phyloP scores from a whole-genome alignment of 768 basidiomycete genomes.

The Mycena haematopus region DNA sequence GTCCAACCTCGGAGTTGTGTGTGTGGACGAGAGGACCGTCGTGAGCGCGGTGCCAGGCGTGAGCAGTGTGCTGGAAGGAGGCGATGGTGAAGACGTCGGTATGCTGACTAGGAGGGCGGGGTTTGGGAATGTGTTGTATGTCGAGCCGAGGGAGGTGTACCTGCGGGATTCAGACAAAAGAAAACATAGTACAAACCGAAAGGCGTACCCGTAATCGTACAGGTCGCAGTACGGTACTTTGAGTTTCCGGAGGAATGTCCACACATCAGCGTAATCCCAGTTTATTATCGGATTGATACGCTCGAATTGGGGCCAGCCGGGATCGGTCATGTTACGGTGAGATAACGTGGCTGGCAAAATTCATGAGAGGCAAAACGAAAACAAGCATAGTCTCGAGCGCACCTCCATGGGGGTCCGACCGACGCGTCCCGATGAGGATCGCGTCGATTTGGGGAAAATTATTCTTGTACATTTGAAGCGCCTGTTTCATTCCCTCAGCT shows the following conservation, averaged over 20 bases:
- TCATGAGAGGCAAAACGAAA: background rate
- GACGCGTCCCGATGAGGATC: constrained; percentile 87
- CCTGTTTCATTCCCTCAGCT: constrained; percentile 78
- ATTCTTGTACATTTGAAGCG: constrained; percentile 74
- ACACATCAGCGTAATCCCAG: constrained; percentile 91
- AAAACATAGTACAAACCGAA: constrained; percentile 1
- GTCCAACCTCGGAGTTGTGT: constrained; percentile 21
- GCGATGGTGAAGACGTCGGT: constrained; percentile 21
- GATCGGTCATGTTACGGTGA: constrained; percentile 81
- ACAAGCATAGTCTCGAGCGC: constrained; percentile 34
- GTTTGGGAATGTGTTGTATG: constrained; percentile 93
- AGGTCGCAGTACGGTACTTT: constrained; percentile 86
- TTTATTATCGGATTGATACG: constrained; percentile 96
- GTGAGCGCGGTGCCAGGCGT: constrained; percentile 39
- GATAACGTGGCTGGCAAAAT: constrained; percentile 65
- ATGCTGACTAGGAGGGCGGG: constrained; percentile 69
- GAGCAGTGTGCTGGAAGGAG: constrained; percentile 34
- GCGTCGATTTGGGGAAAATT: constrained; percentile 72
- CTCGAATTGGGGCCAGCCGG: constrained; percentile 88
- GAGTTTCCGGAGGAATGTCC: constrained; percentile 80
- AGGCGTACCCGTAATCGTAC: constrained; percentile 87
- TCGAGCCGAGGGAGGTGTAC: constrained; percentile 98
- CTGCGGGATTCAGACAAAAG: constrained; percentile 45
- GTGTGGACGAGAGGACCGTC: constrained; percentile 36
- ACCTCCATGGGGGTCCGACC: constrained; percentile 96